These are phyloP conservation scores for Lepraria neglecta DNA, from an alignment of 495 filamentous ascomycete genomes.

Conservation along the genomic window DNA sequence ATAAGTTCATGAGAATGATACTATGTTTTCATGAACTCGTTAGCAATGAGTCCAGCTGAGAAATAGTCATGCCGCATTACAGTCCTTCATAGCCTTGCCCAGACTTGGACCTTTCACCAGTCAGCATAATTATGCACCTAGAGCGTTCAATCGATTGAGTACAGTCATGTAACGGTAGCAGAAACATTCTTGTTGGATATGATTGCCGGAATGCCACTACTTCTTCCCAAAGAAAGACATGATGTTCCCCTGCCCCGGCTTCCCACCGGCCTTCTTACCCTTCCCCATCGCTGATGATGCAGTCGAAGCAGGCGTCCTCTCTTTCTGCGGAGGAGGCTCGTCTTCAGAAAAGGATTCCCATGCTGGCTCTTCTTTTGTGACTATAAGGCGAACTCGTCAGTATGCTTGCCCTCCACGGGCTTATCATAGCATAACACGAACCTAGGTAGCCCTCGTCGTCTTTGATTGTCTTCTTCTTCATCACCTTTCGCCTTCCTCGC, in stretches of 20 bases:
- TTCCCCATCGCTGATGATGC: conserved; percentile 24
- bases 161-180: too few relatives aligned
- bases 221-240: conserved; percentile 95
- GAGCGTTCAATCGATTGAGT: too few relatives aligned
- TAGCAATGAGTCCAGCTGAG: neutral
- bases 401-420: neutral
- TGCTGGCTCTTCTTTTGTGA: conserved; percentile 76
- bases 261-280: conserved; percentile 53
- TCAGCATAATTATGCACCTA: too few relatives aligned
- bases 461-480: conserved; percentile 82
- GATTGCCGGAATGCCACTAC: conserved; percentile 29
- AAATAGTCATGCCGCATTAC: too few relatives aligned
- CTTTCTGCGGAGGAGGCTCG: conserved; percentile 63
- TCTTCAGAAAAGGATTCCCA: conserved; percentile 98
- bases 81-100: too few relatives aligned
- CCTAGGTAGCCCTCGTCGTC: conserved; percentile 93
- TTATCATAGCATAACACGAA: conserved; percentile 38
- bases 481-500: conserved; percentile 73
- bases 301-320: conserved; percentile 42
- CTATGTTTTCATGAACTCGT: neutral
- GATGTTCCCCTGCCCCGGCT: conserved; percentile 75
- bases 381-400: conserved; percentile 40
- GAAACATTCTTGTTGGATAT: too few relatives aligned
- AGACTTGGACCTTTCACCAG: too few relatives aligned
- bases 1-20: neutral